Percentiles rank a stretch among this genome's conserved stretches.
These are phyloP conservation scores for Kwoniella dendrophila DNA, from an alignment of 768 basidiomycete genomes.

Conservation along the genomic window DNA sequence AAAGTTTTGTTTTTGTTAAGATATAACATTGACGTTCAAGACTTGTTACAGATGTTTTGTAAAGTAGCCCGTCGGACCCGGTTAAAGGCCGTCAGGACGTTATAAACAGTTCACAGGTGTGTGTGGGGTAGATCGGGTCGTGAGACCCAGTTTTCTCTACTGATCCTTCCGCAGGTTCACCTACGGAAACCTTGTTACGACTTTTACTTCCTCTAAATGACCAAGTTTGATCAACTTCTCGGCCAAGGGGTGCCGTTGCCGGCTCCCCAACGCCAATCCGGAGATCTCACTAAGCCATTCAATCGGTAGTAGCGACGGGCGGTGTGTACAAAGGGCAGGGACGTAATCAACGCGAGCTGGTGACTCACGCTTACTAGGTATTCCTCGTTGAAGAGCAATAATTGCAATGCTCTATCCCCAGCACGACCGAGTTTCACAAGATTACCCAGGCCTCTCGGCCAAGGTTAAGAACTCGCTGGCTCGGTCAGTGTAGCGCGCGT, in stretches of 20 bases:
- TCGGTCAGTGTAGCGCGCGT: constrained; percentile 85
- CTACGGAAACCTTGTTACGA: constrained; percentile 76
- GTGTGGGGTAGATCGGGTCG: constrained; percentile 60
- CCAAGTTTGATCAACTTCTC: constrained; percentile 73
- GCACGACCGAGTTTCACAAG: constrained; percentile 77
- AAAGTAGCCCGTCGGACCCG: constrained; percentile 6
- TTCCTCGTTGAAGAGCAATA: constrained; percentile 88
- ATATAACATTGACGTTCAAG: constrained; percentile 30
- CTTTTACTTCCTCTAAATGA: constrained; percentile 80
- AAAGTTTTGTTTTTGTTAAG: constrained; percentile 59
- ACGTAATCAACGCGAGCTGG: constrained; percentile 87
- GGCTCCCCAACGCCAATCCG: constrained; percentile 70
- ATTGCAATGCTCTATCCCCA: constrained; percentile 89
- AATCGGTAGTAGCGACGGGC: constrained; percentile 88
- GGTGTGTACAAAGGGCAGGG: constrained; percentile 90
- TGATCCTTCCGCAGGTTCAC: constrained; percentile 81
- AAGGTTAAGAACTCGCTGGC: constrained; percentile 78
- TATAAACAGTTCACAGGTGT: constrained; percentile 50
- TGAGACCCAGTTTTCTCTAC: constrained; percentile 58
- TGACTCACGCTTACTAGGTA: constrained; percentile 85
- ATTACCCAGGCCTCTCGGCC: constrained; percentile 75
- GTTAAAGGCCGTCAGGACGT: not conserved
- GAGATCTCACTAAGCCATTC: constrained; percentile 87
- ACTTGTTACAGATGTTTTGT: constrained; percentile 13
- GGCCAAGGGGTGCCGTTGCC: constrained; percentile 62